Conservation (phyloP, 2,329 filamentous ascomycete genomes). For the Aureobasidium namibiae region DNA sequence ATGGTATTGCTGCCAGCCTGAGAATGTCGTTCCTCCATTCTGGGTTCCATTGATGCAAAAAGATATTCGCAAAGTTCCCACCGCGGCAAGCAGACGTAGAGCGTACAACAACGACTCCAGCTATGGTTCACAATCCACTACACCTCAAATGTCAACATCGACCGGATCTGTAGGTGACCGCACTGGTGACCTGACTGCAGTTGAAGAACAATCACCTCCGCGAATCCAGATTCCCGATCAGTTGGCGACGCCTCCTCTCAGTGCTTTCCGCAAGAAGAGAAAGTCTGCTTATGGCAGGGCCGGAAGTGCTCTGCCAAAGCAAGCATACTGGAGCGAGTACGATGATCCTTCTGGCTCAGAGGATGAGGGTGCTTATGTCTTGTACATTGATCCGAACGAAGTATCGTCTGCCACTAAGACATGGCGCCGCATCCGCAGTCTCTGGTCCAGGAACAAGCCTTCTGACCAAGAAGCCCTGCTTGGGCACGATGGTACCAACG, state of each 20-base stretch:
- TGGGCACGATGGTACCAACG: constrained; percentile 11
- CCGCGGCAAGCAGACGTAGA: constrained; percentile 23
- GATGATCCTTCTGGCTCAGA: constrained; percentile 67
- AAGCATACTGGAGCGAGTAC: constrained; percentile 75
- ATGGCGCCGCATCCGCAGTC: neutral
- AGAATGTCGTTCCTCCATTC: constrained; percentile 37
- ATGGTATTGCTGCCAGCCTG: constrained; percentile 38
- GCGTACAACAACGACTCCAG: constrained; percentile 16
- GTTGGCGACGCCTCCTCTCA: constrained; percentile 31
- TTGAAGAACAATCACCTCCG: constrained; percentile 17
- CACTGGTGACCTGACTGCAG: constrained; percentile 19
- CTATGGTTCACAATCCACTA: constrained; percentile 20
- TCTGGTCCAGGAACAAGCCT: constrained; percentile 18
- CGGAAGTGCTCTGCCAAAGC: constrained; percentile 21
- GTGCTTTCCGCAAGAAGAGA: constrained; percentile 37
- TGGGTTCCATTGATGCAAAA: constrained; percentile 41
- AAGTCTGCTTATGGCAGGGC: constrained; percentile 24
- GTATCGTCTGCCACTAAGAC: constrained; percentile 48
- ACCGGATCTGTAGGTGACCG: constrained; percentile 27
- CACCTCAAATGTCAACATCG: constrained; percentile 30
- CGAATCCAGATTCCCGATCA: constrained; percentile 27
- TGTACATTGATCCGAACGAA: constrained; percentile 66
- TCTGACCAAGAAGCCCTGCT: constrained; percentile 21
- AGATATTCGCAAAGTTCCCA: constrained; percentile 47
- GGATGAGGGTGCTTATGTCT: constrained; percentile 53